Evolutionary conservation across 2,329 filamentous ascomycete species (phyloP).

Genomic region (Lecanoromycetidae sp.): DNA sequence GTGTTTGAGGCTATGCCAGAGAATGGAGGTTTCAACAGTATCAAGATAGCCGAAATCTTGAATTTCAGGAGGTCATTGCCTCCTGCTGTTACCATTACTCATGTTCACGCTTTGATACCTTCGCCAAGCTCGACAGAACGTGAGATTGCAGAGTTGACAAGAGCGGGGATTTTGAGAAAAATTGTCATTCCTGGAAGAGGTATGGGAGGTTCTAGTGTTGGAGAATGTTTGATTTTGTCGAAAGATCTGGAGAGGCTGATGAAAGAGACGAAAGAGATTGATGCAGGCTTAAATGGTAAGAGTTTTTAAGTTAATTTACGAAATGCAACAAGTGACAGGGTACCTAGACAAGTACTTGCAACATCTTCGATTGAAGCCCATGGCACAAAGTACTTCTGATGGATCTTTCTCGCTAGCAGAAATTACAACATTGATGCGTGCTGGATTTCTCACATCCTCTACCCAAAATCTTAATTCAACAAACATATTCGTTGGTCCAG

Average conservation of each 20-base stretch:
- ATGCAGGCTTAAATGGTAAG: conserved; percentile 26
- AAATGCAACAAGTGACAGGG: background rate
- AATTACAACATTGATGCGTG: conserved; percentile 47
- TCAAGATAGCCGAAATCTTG: conserved; percentile 46
- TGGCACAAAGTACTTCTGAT: conserved; percentile 31
- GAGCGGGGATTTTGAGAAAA: conserved; percentile 40
- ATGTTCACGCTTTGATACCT: conserved; percentile 46
- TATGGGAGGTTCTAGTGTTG: conserved; percentile 42
- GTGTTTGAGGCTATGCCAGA: conserved; percentile 48
- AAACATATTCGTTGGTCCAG: conserved; percentile 32
- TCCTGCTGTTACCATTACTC: conserved; percentile 46
- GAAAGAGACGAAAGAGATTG: conserved; percentile 25
- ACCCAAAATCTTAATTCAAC: conserved; percentile 28
- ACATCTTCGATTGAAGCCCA: conserved; percentile 42
- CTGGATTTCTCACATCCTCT: conserved; percentile 53
- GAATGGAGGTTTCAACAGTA: conserved; percentile 49
- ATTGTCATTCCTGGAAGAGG: conserved; percentile 46
- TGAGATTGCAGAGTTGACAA: conserved; percentile 43
- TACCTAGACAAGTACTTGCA: conserved; percentile 36
- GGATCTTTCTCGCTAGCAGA: conserved; percentile 35
- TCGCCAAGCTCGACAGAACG: conserved; percentile 48
- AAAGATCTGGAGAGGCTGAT: conserved; percentile 40
- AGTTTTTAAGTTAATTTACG: conserved; percentile 16
- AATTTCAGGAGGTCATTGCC: conserved; percentile 45
- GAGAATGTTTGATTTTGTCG: conserved; percentile 46